Conservation (phyloP, 805 yeast species). For the Pichia paraexigua region DNA sequence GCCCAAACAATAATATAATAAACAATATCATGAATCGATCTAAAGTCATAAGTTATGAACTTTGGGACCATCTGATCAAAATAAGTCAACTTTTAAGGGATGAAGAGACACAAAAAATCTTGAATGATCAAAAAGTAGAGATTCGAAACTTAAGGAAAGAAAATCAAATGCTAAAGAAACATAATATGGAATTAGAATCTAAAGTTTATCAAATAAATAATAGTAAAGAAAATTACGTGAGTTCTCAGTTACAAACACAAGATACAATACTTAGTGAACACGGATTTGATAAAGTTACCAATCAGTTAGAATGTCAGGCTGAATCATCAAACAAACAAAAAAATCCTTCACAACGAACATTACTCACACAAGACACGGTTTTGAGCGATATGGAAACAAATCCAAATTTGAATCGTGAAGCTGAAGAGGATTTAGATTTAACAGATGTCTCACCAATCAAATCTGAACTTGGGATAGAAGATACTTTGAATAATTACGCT, state of each 20-base stretch:
- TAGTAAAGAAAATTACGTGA: neutral
- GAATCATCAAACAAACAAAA: neutral
- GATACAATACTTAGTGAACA: neutral
- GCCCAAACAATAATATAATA: too few species aligned
- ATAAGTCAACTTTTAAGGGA: neutral
- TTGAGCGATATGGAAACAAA: neutral
- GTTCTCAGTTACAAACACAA: neutral
- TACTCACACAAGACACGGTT: conserved; percentile 5
- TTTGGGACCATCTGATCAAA: neutral
- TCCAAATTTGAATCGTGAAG: neutral
- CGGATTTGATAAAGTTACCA: neutral
- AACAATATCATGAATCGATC: neutral
- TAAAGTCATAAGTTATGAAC: neutral
- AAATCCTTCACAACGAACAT: neutral
- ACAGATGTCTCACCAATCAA: conserved; percentile 7
- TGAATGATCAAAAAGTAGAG: neutral
- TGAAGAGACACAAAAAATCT: neutral
- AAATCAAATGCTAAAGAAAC: conserved; percentile 1
- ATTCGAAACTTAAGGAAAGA: neutral
- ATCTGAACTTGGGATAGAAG: neutral
- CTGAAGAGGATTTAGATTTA: conserved; percentile 3
- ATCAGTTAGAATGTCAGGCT: neutral
- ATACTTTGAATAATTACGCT: neutral
- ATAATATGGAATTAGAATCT: neutral
- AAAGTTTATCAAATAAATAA: neutral